Evolutionary conservation across 805 yeast genomes (phyloP).

Genomic region (Sugiyamaella americana): DNA sequence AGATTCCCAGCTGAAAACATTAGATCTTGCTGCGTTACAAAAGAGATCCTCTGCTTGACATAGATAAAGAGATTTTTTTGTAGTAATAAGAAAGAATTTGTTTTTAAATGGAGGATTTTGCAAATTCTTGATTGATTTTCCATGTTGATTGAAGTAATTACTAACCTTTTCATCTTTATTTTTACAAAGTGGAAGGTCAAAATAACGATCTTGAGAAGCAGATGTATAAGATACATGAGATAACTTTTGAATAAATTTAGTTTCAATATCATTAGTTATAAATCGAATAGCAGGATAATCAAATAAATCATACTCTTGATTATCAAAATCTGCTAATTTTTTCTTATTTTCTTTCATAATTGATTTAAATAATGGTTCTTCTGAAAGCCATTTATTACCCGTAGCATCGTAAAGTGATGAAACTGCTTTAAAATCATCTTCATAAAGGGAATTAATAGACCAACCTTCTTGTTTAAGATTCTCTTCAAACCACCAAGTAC

Average conservation of each 20-base stretch:
- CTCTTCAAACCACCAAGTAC: constrained; percentile 15
- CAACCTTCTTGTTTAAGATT: constrained; percentile 45
- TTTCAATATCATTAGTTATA: constrained; percentile 17
- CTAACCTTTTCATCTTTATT: constrained; percentile 8
- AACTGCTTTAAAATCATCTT: constrained; percentile 44
- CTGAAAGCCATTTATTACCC: constrained; percentile 40
- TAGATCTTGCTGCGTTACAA: constrained; percentile 43
- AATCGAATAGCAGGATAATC: constrained; percentile 19
- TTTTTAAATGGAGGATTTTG: constrained; percentile 26
- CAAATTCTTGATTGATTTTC: constrained; percentile 3
- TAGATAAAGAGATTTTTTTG: constrained; percentile 40
- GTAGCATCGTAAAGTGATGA: constrained; percentile 40
- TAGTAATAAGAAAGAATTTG: constrained; percentile 39
- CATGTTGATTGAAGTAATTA: constrained; percentile 8
- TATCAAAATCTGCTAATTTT: neutral
- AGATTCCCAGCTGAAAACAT: constrained; percentile 36
- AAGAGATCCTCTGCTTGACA: constrained; percentile 41
- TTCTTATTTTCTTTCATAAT: constrained; percentile 9
- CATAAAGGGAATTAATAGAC: constrained; percentile 42
- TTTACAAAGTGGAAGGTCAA: constrained; percentile 15
- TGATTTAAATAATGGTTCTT: constrained; percentile 23
- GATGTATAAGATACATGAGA: constrained; percentile 11
- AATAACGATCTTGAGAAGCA: constrained; percentile 13
- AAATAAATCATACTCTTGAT: constrained; percentile 1
- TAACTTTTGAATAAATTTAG: constrained; percentile 10